Evolutionary conservation across 352 stramenopile species (phyloP), one percentile per base, ranked within the genome.

Genomic region (Aphanomyces euteiches): DNA sequence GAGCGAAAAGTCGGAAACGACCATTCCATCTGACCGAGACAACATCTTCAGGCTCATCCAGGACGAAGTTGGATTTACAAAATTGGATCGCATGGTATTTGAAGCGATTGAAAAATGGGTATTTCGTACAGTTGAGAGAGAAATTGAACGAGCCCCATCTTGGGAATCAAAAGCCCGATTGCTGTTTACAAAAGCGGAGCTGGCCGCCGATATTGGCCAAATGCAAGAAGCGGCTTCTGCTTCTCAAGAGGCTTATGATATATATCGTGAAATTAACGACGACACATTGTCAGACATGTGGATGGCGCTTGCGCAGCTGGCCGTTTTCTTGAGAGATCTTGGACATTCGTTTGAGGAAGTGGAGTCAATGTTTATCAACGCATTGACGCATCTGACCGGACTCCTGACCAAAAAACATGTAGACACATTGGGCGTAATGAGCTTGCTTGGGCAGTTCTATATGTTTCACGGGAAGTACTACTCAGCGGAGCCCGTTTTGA

Each of bases 41-140:
- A 34, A 34, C 50, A 58, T 58, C 17, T 58, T 58, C 19, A 34
- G 6, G 13, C 50, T 58, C 6, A n/a, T n/a, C 57, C 15, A 48
- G 12, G 57, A 7, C 10, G 7, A 66, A 19, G 57, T 66, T 48
- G 21, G 28, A 10, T 66, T 66, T 48, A 15, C 8, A 5, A 7
- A 66, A 8, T 34, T 66, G 36, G 57, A 66, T n/a, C 57, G 39
- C 13, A 66, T 66, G 57, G 28, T 66, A 7, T 66, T 66, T 50
- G 13, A 66, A 12, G 19, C 17, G 57, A 12, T 66, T 12, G 8
- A 47, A 34, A 34, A n/a, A 15, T 66, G 57, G 57, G 36, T 66
- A 40, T 39, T 61, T 37, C 54, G 28, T 12, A 40, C 54, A 37
- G 19, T 61, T 5, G 13, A 61, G 8, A 38, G n/a, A 5, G 28